Evolutionary conservation across 495 filamentous ascomycete species (phyloP).

Genomic region (Polyplosphaeria fusca): DNA sequence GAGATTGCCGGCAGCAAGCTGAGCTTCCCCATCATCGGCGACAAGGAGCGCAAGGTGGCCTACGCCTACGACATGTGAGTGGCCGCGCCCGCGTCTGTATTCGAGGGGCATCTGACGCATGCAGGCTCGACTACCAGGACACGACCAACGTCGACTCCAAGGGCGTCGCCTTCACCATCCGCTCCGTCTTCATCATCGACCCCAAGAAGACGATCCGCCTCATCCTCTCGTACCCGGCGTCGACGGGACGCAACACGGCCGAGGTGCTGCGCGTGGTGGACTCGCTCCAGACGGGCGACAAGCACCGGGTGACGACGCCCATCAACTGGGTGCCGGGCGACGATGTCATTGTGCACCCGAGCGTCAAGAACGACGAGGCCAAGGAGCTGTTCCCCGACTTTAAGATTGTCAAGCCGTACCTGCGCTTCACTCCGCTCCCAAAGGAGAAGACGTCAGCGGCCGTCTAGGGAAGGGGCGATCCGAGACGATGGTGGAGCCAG

Average conservation of each 20-base stretch:
- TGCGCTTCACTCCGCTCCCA: slow-evolving; percentile 45
- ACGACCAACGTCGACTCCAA: slow-evolving; percentile 88
- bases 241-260: slow-evolving; percentile 92
- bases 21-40: slow-evolving; percentile 93
- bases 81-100: not conserved
- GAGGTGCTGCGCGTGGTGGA: slow-evolving; percentile 95
- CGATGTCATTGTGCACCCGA: slow-evolving; percentile 93
- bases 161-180: slow-evolving; percentile 97
- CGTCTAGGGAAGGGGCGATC: slow-evolving; percentile 18
- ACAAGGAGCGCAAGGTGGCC: slow-evolving; percentile 91
- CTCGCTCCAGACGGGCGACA: slow-evolving; percentile 95
- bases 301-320: slow-evolving; percentile 85
- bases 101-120: slow-evolving; percentile 7
- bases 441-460: slow-evolving; percentile 42
- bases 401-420: slow-evolving; percentile 90
- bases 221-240: slow-evolving; percentile 95
- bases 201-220: slow-evolving; percentile 96
- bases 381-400: slow-evolving; percentile 86
- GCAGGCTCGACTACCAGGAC: slow-evolving; percentile 80
- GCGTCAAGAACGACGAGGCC: slow-evolving; percentile 80
- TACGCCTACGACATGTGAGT: slow-evolving; percentile 90
- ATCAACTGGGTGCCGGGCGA: slow-evolving; percentile 43
- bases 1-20: slow-evolving; percentile 81
- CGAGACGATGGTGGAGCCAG: not conserved
- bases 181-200: slow-evolving; percentile 98